These are phyloP conservation scores for Leptographium radiaticola DNA, from an alignment of 2,329 filamentous ascomycete species.

Conservation along the genomic window DNA sequence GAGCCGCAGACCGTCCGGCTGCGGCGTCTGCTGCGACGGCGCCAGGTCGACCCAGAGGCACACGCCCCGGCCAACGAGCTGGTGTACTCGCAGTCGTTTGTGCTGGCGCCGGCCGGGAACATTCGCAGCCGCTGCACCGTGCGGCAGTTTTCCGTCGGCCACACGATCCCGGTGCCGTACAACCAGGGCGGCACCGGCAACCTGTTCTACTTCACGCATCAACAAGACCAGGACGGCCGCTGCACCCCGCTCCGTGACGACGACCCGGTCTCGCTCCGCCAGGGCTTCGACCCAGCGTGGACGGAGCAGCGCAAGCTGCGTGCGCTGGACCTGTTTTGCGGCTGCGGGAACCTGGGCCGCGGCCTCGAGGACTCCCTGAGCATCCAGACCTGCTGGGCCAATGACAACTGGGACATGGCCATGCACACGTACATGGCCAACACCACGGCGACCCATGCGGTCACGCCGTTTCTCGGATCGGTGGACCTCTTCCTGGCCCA, in stretches of 20 bases:
- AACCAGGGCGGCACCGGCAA: conserved; percentile 51
- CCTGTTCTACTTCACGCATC: conserved; percentile 48
- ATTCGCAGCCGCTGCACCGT: conserved; percentile 48
- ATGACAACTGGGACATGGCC: conserved; percentile 51
- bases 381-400: conserved; percentile 51
- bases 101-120: conserved; percentile 20
- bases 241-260: not conserved
- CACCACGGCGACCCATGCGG: conserved; percentile 20
- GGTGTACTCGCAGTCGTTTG: conserved; percentile 35
- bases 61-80: conserved; percentile 39
- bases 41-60: conserved; percentile 21
- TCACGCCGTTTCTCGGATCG: conserved; percentile 53
- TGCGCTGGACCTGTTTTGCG: conserved; percentile 64
- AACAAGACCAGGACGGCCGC: not conserved
- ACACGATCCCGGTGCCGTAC: conserved; percentile 49
- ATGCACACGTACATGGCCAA: conserved; percentile 68
- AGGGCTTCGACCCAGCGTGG: conserved; percentile 39
- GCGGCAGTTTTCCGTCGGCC: conserved; percentile 32
- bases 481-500: conserved; percentile 53
- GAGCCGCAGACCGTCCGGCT: conserved; percentile 31
- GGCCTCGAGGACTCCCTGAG: conserved; percentile 61
- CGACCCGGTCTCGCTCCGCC: conserved; percentile 22
- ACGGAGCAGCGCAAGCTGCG: conserved; percentile 27
- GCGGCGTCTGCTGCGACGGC: conserved; percentile 39
- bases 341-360: conserved; percentile 63